Percentiles rank a stretch among this genome's conserved stretches.
Conservation (phyloP, 2,329 filamentous ascomycete genomes). For the Fusarium burgessii region DNA sequence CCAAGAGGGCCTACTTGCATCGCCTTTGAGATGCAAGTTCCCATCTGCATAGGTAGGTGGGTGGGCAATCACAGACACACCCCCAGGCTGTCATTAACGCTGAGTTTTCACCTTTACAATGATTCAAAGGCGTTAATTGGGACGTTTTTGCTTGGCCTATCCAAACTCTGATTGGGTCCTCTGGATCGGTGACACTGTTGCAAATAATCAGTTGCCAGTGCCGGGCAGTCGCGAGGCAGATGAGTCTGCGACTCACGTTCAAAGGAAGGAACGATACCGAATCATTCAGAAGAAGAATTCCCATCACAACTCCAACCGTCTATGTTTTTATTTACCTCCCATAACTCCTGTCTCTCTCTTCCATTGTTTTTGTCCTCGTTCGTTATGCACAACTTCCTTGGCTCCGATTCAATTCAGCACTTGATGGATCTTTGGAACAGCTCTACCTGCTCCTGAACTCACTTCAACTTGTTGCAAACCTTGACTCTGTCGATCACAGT, state of each 20-base stretch:
- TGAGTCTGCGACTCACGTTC: background rate
- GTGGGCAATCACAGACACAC: background rate
- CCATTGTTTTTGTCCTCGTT: background rate
- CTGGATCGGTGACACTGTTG: background rate
- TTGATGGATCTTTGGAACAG: background rate
- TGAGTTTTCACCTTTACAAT: background rate
- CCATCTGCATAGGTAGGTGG: background rate
- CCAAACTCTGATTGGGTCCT: background rate
- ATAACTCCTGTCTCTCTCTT: background rate
- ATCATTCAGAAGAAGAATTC: background rate
- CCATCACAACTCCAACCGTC: background rate
- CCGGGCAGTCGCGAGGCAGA: slow-evolving; percentile 7
- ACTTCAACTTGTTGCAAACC: background rate
- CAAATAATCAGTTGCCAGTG: background rate
- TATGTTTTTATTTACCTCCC: background rate
- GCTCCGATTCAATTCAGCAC: background rate
- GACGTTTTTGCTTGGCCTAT: too few relatives aligned
- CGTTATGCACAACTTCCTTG: background rate
- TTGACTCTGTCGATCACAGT: too few relatives aligned
- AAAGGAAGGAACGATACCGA: slow-evolving; percentile 6
- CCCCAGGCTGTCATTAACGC: too few relatives aligned
- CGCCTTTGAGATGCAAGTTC: too few relatives aligned
- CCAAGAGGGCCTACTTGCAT: too few relatives aligned
- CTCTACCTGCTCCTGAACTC: background rate
- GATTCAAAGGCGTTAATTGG: background rate